These are phyloP conservation scores for Berkeleyomyces rouxiae DNA, from an alignment of 2,329 filamentous ascomycete species.

Conservation along the genomic window DNA sequence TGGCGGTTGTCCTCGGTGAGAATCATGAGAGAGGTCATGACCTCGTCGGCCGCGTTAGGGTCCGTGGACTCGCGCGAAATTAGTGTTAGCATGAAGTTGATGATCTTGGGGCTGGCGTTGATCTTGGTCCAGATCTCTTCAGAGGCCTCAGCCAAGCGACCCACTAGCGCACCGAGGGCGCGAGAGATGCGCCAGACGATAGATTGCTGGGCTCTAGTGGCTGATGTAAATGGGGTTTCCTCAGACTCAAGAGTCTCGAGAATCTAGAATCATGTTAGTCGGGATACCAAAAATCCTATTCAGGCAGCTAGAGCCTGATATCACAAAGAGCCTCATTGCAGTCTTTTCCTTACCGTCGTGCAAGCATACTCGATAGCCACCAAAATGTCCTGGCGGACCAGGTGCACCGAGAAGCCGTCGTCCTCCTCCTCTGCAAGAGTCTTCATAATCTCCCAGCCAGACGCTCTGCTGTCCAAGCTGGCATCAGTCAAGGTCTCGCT, in stretches of 20 bases:
- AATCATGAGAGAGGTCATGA: conserved; percentile 33
- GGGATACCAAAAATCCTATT: background rate
- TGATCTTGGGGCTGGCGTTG: conserved; percentile 30
- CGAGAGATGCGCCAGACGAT: conserved; percentile 37
- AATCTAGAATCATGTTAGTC: conserved; percentile 21
- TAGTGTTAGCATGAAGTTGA: conserved; percentile 38
- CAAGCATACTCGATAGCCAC: conserved; percentile 42
- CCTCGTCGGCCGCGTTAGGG: conserved; percentile 27
- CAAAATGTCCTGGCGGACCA: conserved; percentile 44
- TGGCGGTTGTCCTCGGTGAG: conserved; percentile 43
- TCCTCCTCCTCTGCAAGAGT: conserved; percentile 47
- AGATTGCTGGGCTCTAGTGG: conserved; percentile 35
- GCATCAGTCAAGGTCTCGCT: conserved; percentile 48
- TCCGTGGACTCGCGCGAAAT: conserved; percentile 26
- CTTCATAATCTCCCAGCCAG: conserved; percentile 51
- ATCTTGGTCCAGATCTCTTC: conserved; percentile 43
- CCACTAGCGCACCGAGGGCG: conserved; percentile 36
- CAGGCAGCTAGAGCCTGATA: background rate
- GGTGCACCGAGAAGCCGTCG: conserved; percentile 47
- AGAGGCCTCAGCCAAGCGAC: conserved; percentile 39
- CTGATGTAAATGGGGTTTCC: conserved; percentile 28
- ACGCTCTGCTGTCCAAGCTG: conserved; percentile 44
- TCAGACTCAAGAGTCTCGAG: conserved; percentile 27
- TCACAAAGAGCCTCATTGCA: conserved; percentile 2
- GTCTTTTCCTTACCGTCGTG: conserved; percentile 27